Conservation (phyloP, 1,284 basidiomycete genomes). For the Tilletia setariae region DNA sequence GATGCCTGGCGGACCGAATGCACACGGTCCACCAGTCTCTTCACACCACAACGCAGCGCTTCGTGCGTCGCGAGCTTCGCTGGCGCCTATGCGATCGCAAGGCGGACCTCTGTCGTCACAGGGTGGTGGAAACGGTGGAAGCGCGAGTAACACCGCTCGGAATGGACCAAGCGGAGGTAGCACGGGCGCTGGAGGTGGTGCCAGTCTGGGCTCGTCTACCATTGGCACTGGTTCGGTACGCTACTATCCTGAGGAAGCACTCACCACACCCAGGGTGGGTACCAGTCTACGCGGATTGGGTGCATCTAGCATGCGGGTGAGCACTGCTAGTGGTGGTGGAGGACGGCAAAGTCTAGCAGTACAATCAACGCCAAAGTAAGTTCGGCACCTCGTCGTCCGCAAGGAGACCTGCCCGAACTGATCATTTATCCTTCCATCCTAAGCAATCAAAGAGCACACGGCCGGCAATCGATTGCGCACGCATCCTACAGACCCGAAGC, state of each 20-base stretch:
- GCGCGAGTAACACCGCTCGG: not conserved
- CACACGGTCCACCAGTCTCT: constrained; percentile 34
- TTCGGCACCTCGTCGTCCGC: not conserved
- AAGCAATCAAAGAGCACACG: constrained; percentile 23
- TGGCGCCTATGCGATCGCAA: constrained; percentile 12
- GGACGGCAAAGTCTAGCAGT: constrained; percentile 31
- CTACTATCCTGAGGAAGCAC: constrained; percentile 26
- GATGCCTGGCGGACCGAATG: constrained; percentile 17
- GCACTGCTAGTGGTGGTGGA: constrained; percentile 29
- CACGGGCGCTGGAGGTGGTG: not conserved
- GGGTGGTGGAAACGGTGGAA: not conserved
- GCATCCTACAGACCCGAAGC: constrained; percentile 32
- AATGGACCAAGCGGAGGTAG: not conserved
- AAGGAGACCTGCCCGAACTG: not conserved
- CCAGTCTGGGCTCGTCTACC: constrained; percentile 1
- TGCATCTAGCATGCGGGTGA: constrained; percentile 21
- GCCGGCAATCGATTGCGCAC: constrained; percentile 35
- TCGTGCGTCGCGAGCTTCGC: constrained; percentile 19
- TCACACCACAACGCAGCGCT: constrained; percentile 25
- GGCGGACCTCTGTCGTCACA: constrained; percentile 9
- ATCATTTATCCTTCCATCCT: not conserved
- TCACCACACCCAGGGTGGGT: constrained; percentile 2
- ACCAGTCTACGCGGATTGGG: constrained; percentile 1
- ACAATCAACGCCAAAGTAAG: constrained; percentile 39
- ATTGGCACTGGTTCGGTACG: constrained; percentile 20